Evolutionary conservation across 176 grass and related monocot species (phyloP).

Genomic region (Canna indica): DNA sequence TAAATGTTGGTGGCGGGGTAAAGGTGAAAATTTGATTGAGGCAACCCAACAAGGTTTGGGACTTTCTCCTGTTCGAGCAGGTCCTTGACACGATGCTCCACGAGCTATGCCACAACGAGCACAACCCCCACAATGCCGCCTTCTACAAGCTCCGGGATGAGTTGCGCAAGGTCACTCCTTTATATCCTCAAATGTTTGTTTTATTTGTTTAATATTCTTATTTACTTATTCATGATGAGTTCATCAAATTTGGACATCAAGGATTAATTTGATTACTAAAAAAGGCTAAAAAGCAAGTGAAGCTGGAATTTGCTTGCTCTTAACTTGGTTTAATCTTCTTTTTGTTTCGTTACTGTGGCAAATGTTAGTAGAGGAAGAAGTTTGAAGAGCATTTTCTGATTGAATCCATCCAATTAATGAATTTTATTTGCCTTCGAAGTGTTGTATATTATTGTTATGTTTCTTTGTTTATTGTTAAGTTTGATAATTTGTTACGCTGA

Average conservation of each 20-base stretch:
- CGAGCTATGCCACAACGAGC: constrained; percentile 67
- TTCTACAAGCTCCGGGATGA: constrained; percentile 99
- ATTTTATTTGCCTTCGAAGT: neutral
- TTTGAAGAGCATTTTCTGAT: neutral
- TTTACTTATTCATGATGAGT: neutral
- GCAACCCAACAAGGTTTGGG: constrained; percentile 43
- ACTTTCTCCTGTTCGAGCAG: constrained; percentile 82
- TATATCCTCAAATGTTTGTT: neutral
- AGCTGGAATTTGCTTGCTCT: neutral
- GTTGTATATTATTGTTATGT: neutral
- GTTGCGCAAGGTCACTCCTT: constrained; percentile 55
- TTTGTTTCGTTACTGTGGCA: neutral
- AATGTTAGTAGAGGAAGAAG: neutral
- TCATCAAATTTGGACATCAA: neutral
- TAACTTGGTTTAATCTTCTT: neutral
- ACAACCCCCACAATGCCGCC: constrained; percentile 59
- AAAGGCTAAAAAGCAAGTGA: too few relatives aligned
- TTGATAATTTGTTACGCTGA: neutral
- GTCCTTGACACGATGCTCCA: constrained; percentile 97
- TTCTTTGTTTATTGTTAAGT: neutral
- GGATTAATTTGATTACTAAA: neutral
- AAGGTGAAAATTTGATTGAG: constrained; percentile 90
- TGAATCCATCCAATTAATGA: neutral
- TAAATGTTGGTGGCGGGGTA: constrained; percentile 54
- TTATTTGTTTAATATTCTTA: neutral